A percentile compares a stretch with the other conserved stretches of the same genome.
phyloP scores from a whole-genome alignment of 495 filamentous ascomycete genomes.

The Staphylotrichum longicolle region DNA sequence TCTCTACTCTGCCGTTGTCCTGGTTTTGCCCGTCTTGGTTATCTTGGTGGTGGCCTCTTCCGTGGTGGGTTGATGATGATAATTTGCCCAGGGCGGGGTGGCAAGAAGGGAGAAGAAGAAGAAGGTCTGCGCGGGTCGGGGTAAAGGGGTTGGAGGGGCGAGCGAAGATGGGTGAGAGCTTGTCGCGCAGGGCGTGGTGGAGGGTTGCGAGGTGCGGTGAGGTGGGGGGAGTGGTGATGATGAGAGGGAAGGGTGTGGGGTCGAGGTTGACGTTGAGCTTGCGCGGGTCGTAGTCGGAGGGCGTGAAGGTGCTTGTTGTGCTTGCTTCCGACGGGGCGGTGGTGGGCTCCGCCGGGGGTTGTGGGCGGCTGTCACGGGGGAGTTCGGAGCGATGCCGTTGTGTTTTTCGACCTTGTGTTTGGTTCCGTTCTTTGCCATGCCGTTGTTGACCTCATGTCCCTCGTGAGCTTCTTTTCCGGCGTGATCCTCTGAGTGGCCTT shows the following conservation, averaged over 20 bases:
- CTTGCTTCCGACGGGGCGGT: background rate
- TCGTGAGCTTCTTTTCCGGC: no score
- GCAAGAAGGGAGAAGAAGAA: no score
- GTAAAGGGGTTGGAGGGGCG: slow-evolving; percentile 12
- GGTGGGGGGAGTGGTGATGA: background rate
- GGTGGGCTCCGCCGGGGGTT: background rate
- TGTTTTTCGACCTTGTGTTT: no score
- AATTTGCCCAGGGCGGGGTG: no score
- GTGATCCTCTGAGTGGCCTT: no score
- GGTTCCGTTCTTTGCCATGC: no score
- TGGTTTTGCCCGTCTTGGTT: no score
- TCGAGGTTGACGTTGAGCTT: background rate
- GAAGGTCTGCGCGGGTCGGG: background rate
- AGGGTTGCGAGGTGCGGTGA: background rate
- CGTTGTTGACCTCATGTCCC: no score
- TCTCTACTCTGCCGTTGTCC: no score
- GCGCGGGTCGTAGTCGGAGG: background rate
- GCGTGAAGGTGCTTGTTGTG: background rate
- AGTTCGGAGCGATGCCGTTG: background rate
- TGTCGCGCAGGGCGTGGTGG: background rate
- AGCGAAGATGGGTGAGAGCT: slow-evolving; percentile 1
- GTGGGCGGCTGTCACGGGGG: background rate
- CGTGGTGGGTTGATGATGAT: no score
- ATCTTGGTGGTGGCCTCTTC: no score
- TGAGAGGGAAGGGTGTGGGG: background rate